phyloP scores from a whole-genome alignment of 805 yeast species.

The Wickerhamiella alocasiicola region DNA sequence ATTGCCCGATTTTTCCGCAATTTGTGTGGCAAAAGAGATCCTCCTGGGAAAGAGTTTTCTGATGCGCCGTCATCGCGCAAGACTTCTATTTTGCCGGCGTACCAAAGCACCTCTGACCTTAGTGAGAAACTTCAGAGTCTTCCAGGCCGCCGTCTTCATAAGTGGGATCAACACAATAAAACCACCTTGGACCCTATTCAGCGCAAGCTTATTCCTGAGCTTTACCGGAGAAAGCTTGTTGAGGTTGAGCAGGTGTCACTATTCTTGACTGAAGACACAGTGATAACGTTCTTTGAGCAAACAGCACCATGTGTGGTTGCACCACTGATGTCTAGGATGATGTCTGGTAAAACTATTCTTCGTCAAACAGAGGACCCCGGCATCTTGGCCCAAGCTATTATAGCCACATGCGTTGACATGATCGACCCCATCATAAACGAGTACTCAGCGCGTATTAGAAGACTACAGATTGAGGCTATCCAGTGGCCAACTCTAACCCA shows the following conservation, averaged over 20 bases:
- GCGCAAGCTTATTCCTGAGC: constrained; percentile 1
- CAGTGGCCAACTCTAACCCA: constrained; percentile 38
- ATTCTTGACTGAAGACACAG: constrained; percentile 35
- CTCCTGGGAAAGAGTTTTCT: not conserved
- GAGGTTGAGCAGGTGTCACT: constrained; percentile 47
- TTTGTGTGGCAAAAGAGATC: not conserved
- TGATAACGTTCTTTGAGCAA: constrained; percentile 46
- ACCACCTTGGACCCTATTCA: not conserved
- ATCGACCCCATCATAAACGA: constrained; percentile 42
- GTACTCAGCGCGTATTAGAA: constrained; percentile 36
- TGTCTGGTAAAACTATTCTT: constrained; percentile 35
- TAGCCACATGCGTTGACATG: constrained; percentile 45
- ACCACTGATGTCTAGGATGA: constrained; percentile 39
- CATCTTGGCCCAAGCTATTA: constrained; percentile 39
- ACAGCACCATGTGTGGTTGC: constrained; percentile 41
- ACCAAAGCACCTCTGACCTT: constrained; percentile 4
- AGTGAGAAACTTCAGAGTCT: constrained; percentile 5
- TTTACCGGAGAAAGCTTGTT: constrained; percentile 25
- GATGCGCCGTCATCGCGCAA: not conserved
- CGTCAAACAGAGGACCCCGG: constrained; percentile 42
- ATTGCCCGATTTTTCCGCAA: not conserved
- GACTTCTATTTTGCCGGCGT: not conserved
- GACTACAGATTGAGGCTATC: constrained; percentile 40
- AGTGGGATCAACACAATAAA: constrained; percentile 16
- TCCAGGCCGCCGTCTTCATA: constrained; percentile 18